Base-by-base conservation (phyloP, 2,329 filamentous ascomycete genomes). In the Ploettnerulaceae sp. region DNA sequence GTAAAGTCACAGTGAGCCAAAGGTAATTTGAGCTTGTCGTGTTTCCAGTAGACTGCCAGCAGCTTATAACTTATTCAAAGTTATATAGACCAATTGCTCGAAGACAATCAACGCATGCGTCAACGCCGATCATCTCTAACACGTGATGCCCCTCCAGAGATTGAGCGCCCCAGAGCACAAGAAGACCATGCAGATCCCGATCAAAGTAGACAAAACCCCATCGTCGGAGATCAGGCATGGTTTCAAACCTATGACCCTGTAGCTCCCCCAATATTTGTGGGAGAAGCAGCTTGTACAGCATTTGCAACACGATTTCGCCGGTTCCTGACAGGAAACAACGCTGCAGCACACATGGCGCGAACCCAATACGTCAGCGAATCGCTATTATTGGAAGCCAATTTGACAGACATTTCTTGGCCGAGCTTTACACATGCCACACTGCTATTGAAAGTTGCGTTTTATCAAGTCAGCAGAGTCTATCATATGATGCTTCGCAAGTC, bases 401-500 rank as follows among this genome's bases (percentile, higher is more conserved):
- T 63, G 7, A 36, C 60, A 1, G 60, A 66, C 4, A 62, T 63
- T 4, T 58, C 61, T 3, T 71, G 67, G 67, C 71, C 71, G 0
- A 65, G 63, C 9, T 62, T 65, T 0, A 62, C 67, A 1, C 60
- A 66, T 15, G 64, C 67, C n/a, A 57, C 63, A 0, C 61, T 69
- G 2, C 56, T 69, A 1, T 52, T 70, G 5, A 66, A 69, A 24
- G 68, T 68, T 4, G 69, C 71, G 1, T 42, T 73, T 14, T 65
- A 65, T 22, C 68, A 68, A 28, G 61, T 71, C 2, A 67, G 64
- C 18, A 61, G 62, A 11, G 62, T 58, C n/a, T 73, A 69, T 45
- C 69, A 73, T 40, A 64, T 72, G 7, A 64, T 71, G 1, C 64
- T 67, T 1, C 63, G 59, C 35, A 70, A 66, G 17, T 59, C 61